phyloP scores from a whole-genome alignment of 164 flowering plant genomes.

The Vitis riparia region DNA sequence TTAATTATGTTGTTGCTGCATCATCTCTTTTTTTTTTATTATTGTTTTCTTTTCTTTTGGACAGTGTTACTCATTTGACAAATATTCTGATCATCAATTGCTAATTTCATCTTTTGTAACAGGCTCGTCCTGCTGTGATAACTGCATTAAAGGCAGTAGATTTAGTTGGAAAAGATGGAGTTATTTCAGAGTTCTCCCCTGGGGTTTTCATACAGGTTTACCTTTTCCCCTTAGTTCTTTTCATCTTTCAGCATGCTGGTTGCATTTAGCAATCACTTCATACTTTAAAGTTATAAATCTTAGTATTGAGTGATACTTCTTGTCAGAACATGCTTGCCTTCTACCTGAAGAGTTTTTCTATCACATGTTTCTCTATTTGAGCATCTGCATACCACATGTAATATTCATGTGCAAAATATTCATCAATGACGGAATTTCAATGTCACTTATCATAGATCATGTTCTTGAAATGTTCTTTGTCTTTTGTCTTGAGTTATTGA shows the following conservation, averaged over 20 bases:
- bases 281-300: not conserved
- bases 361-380: not conserved
- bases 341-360: not conserved
- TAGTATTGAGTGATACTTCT: not conserved
- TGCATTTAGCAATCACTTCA: not conserved
- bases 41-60: not conserved
- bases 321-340: not conserved
- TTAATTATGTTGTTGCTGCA: not conserved
- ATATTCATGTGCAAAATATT: not conserved
- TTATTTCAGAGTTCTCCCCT: slow-evolving; percentile 75
- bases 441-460: no score
- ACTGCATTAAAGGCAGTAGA: slow-evolving; percentile 53
- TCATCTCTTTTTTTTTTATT: not conserved
- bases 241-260: not conserved
- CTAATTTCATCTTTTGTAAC: slow-evolving; percentile 25
- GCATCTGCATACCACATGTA: not conserved
- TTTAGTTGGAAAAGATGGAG: slow-evolving; percentile 79
- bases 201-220: slow-evolving; percentile 95
- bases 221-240: not conserved
- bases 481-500: not conserved
- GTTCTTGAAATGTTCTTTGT: no score
- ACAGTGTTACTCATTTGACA: not conserved
- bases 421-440: no score
- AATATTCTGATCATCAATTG: slow-evolving; percentile 5
- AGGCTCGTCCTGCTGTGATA: slow-evolving; percentile 86